Evolutionary conservation across 2,329 filamentous ascomycete genomes (phyloP), one percentile per base, ranked within the genome.

Genomic region (Diplodia scrobiculata): DNA sequence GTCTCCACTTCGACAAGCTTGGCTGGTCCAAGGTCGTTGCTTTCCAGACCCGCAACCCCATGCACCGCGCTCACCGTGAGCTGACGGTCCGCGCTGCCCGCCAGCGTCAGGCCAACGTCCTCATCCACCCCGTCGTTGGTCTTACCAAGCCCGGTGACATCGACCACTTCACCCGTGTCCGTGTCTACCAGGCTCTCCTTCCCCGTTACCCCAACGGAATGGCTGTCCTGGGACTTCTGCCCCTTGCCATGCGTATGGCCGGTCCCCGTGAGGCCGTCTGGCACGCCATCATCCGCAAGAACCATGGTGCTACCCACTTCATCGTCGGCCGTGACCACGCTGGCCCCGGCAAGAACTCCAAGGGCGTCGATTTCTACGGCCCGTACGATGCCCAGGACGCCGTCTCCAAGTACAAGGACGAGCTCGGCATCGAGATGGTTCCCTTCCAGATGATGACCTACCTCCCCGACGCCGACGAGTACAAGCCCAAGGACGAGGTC

Each of bases 391-490:
- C 95, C 13, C 95, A 99, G 84, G 86, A 94, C 75, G 91, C 93
- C 29, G 93, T 99, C 67, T 92, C 97, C 85, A 92, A 97, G 84
- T 96, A 97, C 87, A 89, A 89, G 76, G 88, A 92, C 71, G 95
- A 99, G 86, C 91, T 99, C 69, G 95, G 94, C 74, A 99, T 99
- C 76, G 92, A 97, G 83, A 95, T 99, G 76, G 95, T 99, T 70
- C 92, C 95, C 72, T 99, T 99, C 89, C 94, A 98, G 84, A 92
- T 96, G 87, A 97, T 99, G 89, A 98, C 96, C 70, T 99, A 98
- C 83, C 89, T 98, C 67, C 95, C 95, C 72, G 95, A 98, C 81
- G 89, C 87, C 76, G 95, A 99, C 79, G 95, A 98, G 85, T 99
- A 99, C 85, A 88, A 87, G 73, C 95, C 95, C 66, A 87, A 92